Conservation (phyloP, 169 alveolate species). For the Eimeria sp. region DNA sequence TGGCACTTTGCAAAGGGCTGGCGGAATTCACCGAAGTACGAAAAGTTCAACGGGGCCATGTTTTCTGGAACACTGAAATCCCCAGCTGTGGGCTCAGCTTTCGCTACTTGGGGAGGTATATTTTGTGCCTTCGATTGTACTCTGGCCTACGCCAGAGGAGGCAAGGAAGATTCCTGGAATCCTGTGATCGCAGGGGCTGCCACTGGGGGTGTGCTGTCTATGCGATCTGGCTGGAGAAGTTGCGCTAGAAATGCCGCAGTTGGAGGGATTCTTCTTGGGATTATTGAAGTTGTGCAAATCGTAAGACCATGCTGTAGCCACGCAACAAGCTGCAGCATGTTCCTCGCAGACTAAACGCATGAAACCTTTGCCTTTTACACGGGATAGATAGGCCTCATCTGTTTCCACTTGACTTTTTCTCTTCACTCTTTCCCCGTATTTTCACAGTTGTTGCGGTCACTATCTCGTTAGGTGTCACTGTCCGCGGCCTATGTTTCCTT, state of each 20-base stretch:
- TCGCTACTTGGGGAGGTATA: slow-evolving; percentile 99
- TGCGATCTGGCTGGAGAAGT: slow-evolving; percentile 86
- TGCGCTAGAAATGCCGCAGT: slow-evolving; percentile 84
- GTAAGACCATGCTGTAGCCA: slow-evolving; percentile 27
- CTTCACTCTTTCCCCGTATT: background rate
- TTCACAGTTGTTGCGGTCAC: background rate
- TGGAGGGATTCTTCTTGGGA: slow-evolving; percentile 86
- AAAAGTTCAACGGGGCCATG: slow-evolving; percentile 95
- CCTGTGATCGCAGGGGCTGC: slow-evolving; percentile 97
- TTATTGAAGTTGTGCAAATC: slow-evolving; percentile 85
- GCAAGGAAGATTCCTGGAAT: slow-evolving; percentile 97
- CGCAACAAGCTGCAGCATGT: background rate
- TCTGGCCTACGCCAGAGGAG: slow-evolving; percentile 93
- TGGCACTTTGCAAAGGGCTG: slow-evolving; percentile 97
- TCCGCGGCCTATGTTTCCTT: background rate
- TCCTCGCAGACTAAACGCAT: background rate
- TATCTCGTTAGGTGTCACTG: background rate
- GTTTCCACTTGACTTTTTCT: background rate
- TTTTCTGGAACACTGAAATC: slow-evolving; percentile 95
- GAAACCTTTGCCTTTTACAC: background rate
- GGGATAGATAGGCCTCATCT: background rate
- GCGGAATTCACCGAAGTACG: slow-evolving; percentile 94
- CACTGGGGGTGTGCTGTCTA: slow-evolving; percentile 95
- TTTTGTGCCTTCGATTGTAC: slow-evolving; percentile 97
- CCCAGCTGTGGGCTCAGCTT: slow-evolving; percentile 96